These are phyloP conservation scores for Blastobotrys ciferrii DNA, from an alignment of 1,139 yeast genomes.

Conservation along the genomic window DNA sequence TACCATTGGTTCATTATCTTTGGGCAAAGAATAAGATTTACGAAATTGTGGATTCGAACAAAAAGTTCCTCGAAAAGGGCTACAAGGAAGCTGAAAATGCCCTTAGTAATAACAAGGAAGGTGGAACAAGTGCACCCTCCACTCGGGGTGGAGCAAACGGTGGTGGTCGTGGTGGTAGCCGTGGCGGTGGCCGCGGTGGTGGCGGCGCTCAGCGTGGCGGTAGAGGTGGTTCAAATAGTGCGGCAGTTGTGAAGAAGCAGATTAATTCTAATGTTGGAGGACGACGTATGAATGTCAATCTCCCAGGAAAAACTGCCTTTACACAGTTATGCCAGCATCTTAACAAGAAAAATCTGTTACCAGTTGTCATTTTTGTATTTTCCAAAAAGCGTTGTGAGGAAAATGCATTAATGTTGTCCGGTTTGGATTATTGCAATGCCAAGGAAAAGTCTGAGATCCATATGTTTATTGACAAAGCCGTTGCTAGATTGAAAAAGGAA, in stretches of 20 bases:
- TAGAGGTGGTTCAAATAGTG: slow-evolving; percentile 32
- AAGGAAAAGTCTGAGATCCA: slow-evolving; percentile 87
- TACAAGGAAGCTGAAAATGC: slow-evolving; percentile 61
- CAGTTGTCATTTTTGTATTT: slow-evolving; percentile 91
- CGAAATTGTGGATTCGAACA: slow-evolving; percentile 71
- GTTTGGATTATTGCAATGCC: slow-evolving; percentile 77
- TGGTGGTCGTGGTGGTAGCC: slow-evolving; percentile 30
- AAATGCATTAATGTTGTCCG: slow-evolving; percentile 74
- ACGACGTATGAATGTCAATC: slow-evolving; percentile 48
- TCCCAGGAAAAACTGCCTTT: slow-evolving; percentile 57
- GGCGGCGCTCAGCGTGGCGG: slow-evolving; percentile 40
- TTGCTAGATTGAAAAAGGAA: slow-evolving; percentile 81
- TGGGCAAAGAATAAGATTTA: slow-evolving; percentile 71
- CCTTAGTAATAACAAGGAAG: slow-evolving; percentile 44
- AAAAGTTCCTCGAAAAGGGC: slow-evolving; percentile 64
- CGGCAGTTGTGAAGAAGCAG: slow-evolving; percentile 5
- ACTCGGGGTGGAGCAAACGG: slow-evolving; percentile 37
- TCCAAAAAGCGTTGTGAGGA: slow-evolving; percentile 92
- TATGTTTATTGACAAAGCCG: slow-evolving; percentile 88
- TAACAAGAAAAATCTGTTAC: slow-evolving; percentile 64
- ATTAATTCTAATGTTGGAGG: slow-evolving; percentile 5
- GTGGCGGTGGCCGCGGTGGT: slow-evolving; percentile 17
- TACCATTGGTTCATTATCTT: slow-evolving; percentile 81
- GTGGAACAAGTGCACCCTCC: slow-evolving; percentile 27
- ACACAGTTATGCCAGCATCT: slow-evolving; percentile 66